Conservation (phyloP, 225 moss, liverwort and hornwort genomes). For the Pseudoscleropodium purum region DNA sequence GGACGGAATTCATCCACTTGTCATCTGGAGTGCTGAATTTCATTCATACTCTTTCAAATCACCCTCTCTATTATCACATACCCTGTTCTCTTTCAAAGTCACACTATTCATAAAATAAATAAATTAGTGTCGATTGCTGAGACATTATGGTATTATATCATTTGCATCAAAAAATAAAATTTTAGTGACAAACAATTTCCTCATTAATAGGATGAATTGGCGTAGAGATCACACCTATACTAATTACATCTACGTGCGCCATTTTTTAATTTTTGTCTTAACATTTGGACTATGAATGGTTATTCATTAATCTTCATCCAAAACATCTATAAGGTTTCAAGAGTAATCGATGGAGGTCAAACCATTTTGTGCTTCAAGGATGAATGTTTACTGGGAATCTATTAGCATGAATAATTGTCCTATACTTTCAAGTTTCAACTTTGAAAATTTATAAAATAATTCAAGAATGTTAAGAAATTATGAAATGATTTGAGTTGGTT, state of each 20-base stretch:
- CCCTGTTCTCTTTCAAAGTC: neutral
- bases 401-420: too few species aligned
- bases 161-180: neutral
- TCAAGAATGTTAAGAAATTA: neutral
- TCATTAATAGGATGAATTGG: neutral
- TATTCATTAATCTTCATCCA: neutral
- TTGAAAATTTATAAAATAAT: too few species aligned
- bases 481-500: neutral
- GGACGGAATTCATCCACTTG: neutral
- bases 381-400: neutral
- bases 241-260: rapidly evolving
- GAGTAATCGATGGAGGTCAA: neutral
- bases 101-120: neutral
- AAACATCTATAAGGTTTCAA: neutral
- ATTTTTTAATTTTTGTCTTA: neutral
- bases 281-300: too few species aligned
- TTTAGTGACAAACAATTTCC: neutral
- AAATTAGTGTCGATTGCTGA: neutral
- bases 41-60: neutral
- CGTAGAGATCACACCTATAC: too few species aligned
- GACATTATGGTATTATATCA: too few species aligned
- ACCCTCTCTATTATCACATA: neutral
- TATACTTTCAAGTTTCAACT: neutral
- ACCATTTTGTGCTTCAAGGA: neutral
- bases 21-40: neutral